Evolutionary conservation across 352 stramenopile genomes (phyloP), one percentile per base, ranked within the genome.

Genomic region (Phytophthora megakarya): DNA sequence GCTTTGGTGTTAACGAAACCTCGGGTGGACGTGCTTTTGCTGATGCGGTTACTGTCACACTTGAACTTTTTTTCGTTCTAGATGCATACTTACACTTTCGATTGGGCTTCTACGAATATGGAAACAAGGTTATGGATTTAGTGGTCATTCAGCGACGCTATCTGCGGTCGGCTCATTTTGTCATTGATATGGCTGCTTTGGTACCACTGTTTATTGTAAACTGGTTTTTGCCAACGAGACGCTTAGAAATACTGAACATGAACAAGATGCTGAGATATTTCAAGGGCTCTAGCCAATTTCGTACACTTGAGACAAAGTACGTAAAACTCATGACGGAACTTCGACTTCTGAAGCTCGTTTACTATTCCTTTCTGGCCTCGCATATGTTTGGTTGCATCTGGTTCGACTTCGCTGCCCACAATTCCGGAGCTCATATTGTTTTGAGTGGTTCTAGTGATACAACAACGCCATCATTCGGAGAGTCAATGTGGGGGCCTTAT

Each of bases 91-190:
- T 90, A 9, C 70, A 83, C 7, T 82, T 72, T 1, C 70, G 73
- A 1, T 72, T 86, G 28, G 79, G 80, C 0, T 90, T 78, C 58
- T 90, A 86, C 54, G 67, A 82, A 37, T 88, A 80, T 25, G 80
- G 78, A 26, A 88, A 90, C 60, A 90, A 90, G 44, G 65, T 88
- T 5, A 86, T 86, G 74, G 71, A 83, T 53, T 23, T 78, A 12
- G 37, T 37, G 0, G 35, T 60, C 4, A 86, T 90, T 52, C 73
- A 70, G 22, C 23, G 38, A 1, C 75, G 78, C 10, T 90, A 88
- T 45, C 51, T 87, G 25, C 47, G 46, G 9, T 88, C 80, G 0
- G 30, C 33, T 2, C 43, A 67, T 8, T 88, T 90, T 49, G 35
- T 43, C 0, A 61, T 90, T 23, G 80, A 90, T 44, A 50, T 84